Base-by-base conservation (phyloP, 2,329 filamentous ascomycete genomes). In the Ascochyta rabiei region DNA sequence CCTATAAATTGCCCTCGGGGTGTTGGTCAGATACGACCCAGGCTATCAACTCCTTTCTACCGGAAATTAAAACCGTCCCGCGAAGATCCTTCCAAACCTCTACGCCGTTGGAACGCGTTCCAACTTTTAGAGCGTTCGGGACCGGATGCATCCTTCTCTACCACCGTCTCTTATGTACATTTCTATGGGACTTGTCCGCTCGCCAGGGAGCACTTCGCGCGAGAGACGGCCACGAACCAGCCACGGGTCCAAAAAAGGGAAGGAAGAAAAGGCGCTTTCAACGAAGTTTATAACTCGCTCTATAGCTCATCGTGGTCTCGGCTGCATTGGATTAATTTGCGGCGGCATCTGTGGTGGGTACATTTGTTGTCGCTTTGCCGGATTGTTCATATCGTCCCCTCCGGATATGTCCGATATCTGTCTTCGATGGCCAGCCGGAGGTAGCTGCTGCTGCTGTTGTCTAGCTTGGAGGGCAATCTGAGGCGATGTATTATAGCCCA, bases 391-490 rank as follows among this genome's bases (percentile, higher is more conserved):
- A 23, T 82, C 81, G 4, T 80, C 76, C 1, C 80, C 80, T 40
- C 83, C 81, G 2, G 82, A 79, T 53, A 87, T 84, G 28, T 86
- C 84, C 2, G 83, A 86, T n/a, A 86, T 81, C 51, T 84, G 82
- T 62, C 85, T 76, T 57, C 85, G 78, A 59, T 85, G 82, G 23
- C 62, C 64, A 15, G 53, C 53, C 12, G 59, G 56, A 34, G 57
- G 39, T 16, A 59, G 24, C 28, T 55, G 51, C 21, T 54, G 51
- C 47, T 63, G 63, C 46, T 63, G 72, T 45, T 64, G 63, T 49
- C 60, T 72, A 19, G 68, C 70, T 46, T 65, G 65, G 60, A 80
- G 69, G 16, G 73, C 66, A 46, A 77, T 73, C 26, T 76, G 75
- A 15, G 75, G 72, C 13, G 74, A 73, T 2, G 68, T 66, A 24